Evolutionary conservation across 2,329 filamentous ascomycete species (phyloP).

Genomic region (Aureobasidium sp.): DNA sequence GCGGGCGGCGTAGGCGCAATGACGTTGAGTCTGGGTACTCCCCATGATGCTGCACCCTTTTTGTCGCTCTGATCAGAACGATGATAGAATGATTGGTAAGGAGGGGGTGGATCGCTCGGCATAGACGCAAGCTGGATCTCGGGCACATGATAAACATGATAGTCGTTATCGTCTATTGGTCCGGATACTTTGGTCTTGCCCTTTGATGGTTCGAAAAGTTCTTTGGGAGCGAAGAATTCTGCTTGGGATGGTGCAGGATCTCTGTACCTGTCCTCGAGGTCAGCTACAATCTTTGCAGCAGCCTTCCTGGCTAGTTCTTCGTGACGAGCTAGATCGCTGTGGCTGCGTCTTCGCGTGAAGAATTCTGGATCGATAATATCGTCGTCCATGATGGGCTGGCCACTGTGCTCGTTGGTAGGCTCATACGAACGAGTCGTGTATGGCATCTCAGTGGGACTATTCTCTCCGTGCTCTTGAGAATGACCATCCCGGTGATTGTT

Average conservation of each 20-base stretch:
- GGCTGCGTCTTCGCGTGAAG: conserved; percentile 34
- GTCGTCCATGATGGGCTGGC: conserved; percentile 37
- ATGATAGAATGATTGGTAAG: conserved; percentile 22
- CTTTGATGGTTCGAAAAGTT: conserved; percentile 36
- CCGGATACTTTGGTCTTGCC: conserved; percentile 33
- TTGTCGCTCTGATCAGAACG: background rate
- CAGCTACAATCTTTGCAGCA: conserved; percentile 37
- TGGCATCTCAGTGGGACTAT: background rate
- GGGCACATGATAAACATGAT: conserved; percentile 36
- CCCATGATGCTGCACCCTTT: background rate
- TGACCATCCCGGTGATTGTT: background rate
- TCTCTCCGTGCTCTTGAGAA: conserved; percentile 19
- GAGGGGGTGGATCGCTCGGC: conserved; percentile 31
- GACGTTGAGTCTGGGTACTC: conserved; percentile 48
- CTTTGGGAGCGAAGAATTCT: conserved; percentile 42
- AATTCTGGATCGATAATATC: conserved; percentile 41
- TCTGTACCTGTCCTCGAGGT: conserved; percentile 38
- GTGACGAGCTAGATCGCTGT: conserved; percentile 22
- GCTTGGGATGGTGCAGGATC: conserved; percentile 35
- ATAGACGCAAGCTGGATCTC: conserved; percentile 25
- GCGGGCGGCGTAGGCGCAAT: conserved; percentile 53
- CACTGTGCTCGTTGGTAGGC: conserved; percentile 29
- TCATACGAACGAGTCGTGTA: conserved; percentile 22
- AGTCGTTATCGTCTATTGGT: conserved; percentile 39
- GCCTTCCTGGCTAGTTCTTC: conserved; percentile 27